A percentile compares a stretch with the other conserved stretches of the same genome.
phyloP scores from a whole-genome alignment of 2,329 filamentous ascomycete genomes.

The Diaporthe vexans region DNA sequence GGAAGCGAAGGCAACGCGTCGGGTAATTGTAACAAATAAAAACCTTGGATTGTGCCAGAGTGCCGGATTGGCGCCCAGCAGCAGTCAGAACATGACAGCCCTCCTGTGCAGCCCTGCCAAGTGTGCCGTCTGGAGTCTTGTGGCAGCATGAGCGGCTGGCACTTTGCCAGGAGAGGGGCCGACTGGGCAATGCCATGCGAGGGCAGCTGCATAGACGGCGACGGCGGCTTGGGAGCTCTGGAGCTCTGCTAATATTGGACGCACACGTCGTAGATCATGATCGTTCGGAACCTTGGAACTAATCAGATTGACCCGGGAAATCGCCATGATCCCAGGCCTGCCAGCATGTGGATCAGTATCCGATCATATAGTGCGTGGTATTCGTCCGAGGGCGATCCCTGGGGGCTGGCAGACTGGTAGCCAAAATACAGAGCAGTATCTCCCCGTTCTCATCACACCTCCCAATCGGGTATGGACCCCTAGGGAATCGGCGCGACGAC shows the following conservation, averaged over 20 bases:
- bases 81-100: too few species aligned
- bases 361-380: constrained; percentile 11
- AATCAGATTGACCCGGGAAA: constrained; percentile 15
- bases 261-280: neutral
- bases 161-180: constrained; percentile 6
- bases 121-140: neutral
- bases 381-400: constrained; percentile 14
- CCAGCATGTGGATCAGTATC: constrained; percentile 14
- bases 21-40: constrained; percentile 21
- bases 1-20: neutral
- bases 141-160: constrained; percentile 10
- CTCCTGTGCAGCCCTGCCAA: constrained; percentile 7
- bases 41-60: neutral
- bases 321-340: neutral
- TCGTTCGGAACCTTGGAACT: neutral
- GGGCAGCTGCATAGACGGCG: neutral
- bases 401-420: neutral
- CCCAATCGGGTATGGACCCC: constrained; percentile 21
- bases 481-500: constrained; percentile 17
- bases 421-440: neutral
- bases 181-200: constrained; percentile 24
- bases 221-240: constrained; percentile 2
- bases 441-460: constrained; percentile 12
- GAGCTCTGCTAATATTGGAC: constrained; percentile 1
- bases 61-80: neutral